A percentile compares a stretch with the other conserved stretches of the same genome.
These are phyloP conservation scores for Chrysophaeum taylorii DNA, from an alignment of 352 stramenopile genomes.

Conservation along the genomic window DNA sequence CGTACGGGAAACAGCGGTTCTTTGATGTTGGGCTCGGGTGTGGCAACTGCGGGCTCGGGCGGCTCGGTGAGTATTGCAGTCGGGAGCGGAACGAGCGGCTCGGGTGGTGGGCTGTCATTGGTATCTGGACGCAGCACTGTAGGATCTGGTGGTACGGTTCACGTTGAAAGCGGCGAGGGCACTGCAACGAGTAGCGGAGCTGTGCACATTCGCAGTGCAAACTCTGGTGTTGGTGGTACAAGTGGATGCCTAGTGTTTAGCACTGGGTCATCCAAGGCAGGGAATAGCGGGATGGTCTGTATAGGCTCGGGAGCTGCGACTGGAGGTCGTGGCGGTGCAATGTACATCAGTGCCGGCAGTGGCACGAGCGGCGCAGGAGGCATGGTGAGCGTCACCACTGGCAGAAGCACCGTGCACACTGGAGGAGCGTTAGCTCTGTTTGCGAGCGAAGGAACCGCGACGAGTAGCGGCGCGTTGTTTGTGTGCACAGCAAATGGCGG, in stretches of 20 bases:
- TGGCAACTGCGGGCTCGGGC: too few species aligned
- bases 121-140: too few species aligned
- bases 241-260: background rate
- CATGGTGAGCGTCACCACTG: too few species aligned
- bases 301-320: conserved; percentile 23
- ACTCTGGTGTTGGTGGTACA: background rate
- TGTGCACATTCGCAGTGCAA: background rate
- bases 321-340: conserved; percentile 11
- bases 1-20: background rate
- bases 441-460: background rate
- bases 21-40: too few species aligned
- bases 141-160: too few species aligned
- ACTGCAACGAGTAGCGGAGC: conserved; percentile 18
- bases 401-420: too few species aligned
- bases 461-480: background rate
- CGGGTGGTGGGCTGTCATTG: too few species aligned
- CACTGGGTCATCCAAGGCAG: background rate
- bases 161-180: background rate
- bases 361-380: too few species aligned
- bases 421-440: too few species aligned
- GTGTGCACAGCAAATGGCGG: background rate
- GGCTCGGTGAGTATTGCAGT: too few species aligned
- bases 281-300: conserved; percentile 26
- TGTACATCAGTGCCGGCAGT: background rate
- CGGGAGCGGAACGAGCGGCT: too few species aligned